Evolutionary conservation across 225 moss, liverwort and hornwort genomes (phyloP).

Genomic region (Rhytidiadelphus loreus): DNA sequence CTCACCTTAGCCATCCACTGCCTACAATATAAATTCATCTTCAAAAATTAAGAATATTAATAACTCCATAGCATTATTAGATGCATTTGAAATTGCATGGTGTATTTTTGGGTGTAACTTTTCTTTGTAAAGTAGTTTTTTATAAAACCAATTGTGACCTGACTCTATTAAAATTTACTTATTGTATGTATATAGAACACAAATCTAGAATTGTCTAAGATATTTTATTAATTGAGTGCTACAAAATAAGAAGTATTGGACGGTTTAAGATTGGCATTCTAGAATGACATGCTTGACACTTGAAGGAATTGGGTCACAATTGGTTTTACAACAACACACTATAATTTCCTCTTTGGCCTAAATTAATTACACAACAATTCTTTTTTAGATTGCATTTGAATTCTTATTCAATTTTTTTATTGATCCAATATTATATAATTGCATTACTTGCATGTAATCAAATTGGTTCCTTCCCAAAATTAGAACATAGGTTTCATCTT

Average conservation of each 20-base stretch:
- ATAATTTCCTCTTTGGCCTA: background rate
- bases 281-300: background rate
- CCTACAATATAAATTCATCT: background rate
- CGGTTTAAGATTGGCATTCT: background rate
- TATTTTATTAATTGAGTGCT: background rate
- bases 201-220: background rate
- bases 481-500: background rate
- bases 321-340: background rate
- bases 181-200: background rate
- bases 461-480: background rate
- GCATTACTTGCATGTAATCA: background rate
- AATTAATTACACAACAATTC: background rate
- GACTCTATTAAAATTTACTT: background rate
- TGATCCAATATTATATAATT: background rate
- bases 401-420: no score
- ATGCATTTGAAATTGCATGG: accelerated
- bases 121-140: background rate
- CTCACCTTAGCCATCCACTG: accelerated
- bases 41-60: background rate
- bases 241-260: background rate
- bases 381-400: background rate
- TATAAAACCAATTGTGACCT: background rate
- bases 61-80: background rate
- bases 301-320: background rate
- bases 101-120: background rate